These are phyloP conservation scores for Vitis rotundifolia DNA, from an alignment of 164 flowering plant species.

Conservation along the genomic window DNA sequence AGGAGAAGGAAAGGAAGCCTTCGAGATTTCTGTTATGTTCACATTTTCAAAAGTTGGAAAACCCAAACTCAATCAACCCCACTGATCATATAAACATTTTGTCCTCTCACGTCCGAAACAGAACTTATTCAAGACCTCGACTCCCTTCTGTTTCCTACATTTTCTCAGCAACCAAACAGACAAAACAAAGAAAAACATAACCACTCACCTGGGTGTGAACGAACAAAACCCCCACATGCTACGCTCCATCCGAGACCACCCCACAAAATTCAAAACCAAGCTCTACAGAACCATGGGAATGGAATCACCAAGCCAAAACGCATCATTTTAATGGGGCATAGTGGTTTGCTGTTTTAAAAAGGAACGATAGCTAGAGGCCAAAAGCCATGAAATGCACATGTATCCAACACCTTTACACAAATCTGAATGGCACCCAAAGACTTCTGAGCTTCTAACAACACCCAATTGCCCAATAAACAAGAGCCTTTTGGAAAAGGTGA, in stretches of 20 bases:
- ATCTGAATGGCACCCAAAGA: constrained; percentile 14
- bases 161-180: not conserved
- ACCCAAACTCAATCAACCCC: not conserved
- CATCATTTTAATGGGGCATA: not conserved
- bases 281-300: not conserved
- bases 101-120: not conserved
- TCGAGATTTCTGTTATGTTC: too few relatives aligned
- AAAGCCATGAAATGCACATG: constrained; percentile 23
- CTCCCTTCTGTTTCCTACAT: not conserved
- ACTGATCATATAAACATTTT: not conserved
- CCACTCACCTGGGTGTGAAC: constrained; percentile 35
- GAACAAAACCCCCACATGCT: constrained; percentile 21
- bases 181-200: not conserved
- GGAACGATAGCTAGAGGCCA: not conserved
- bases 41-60: too few relatives aligned
- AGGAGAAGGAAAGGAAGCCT: too few relatives aligned
- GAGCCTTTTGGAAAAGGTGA: constrained; percentile 27
- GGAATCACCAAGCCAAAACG: too few relatives aligned
- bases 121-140: constrained; percentile 1
- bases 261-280: constrained; percentile 12
- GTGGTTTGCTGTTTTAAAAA: not conserved
- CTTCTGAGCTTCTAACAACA: too few relatives aligned
- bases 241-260: constrained; percentile 17
- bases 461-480: constrained; percentile 7
- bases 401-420: constrained; percentile 12